Base-by-base conservation (phyloP, 441 rosid species). In the Populus hybrid region DNA sequence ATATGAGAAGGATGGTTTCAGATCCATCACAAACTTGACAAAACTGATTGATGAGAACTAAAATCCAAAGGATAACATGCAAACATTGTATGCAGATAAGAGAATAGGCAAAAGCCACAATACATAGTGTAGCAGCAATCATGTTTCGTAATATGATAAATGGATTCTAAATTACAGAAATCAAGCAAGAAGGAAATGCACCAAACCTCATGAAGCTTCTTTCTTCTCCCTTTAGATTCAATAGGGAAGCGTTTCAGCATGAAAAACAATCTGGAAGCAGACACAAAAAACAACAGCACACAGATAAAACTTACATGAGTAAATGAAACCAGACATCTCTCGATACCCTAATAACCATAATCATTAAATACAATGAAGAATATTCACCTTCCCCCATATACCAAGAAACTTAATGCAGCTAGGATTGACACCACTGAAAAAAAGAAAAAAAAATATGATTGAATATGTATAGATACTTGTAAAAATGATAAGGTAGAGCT, bases 221-320 rank as follows among this genome's bases (percentile, higher is more conserved):
- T 95, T 85, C 95, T 88, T 89, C 99, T 90, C 78, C 99, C 97
- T 88, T 90, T 94, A 65, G 99, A 95, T 84, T 94, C 99, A 36
- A 94, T 90, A 18, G 99, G 98, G 83, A 94, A 94, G 36, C 97
- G 92, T 85, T 92, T 91, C 79, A 94, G 89, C 99, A 95, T 92
- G 86, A 90, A 85, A 84, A 91, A 94, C 78, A 95, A 90, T 80
- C 98, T 95, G 85, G 75, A 70, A 71, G 67, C 61, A 74, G 64
- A 74, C 20, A 78, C 68, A 56, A 68, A 80, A 31, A 53, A n/a
- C 67, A 50, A 64, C 35, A 23, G 63, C 50, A 73, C 31, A 65
- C 6, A 53, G 50, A 72, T 21, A 45, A 11, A 77, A 64, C 31
- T 45, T 67, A 77, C 9, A 11, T 2, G 8, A 79, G 14, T 8